Evolutionary conservation across 257 asterid species (phyloP), one percentile per base, ranked within the genome.

Genomic region (Knoxia roxburghii): DNA sequence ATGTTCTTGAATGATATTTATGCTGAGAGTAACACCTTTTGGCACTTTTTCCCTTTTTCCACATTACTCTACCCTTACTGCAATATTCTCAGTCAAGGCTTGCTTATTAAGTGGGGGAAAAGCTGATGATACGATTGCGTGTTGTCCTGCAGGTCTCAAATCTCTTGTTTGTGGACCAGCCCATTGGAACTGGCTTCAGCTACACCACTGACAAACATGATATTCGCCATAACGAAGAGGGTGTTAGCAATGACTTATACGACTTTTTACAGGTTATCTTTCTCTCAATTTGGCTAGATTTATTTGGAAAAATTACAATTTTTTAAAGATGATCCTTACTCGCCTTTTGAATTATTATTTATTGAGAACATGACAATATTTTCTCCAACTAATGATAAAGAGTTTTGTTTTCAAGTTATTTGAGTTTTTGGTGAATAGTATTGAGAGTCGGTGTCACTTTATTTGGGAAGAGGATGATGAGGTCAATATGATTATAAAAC

Each of bases 181-280:
- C 99, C 77, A 69, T 79, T 76, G 99, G 99, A 67, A 94, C 99
- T 75, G 99, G 99, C 70, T 94, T 90, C 75, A 94, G 98, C 82
- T 94, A 88, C 64, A 90, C 86, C 73, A 72, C 93, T 65, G 95
- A 94, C 74, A 82, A 68, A 12, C 96, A 88, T 49, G 99, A 94
- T 81, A 76, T 90, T 69, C 92, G 96, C 69, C 96, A 90, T 73
- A 65, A 82, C 56, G 99, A 94, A 77, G 72, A 79, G 63, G 97
- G 89, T 68, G 96, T 94, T 76, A 87, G 98, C 78, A 80, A 90
- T 74, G 97, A 94, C 76, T 79, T 94, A 63, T 94, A 94, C 58
- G 98, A 94, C 83, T 94, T 94, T 71, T 32, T 90, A 48, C 98
- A 90, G 99, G 99, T 90, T 32, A 17, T 53, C 48, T 57, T 54